Percentiles rank a stretch among this genome's conserved stretches.
These are phyloP conservation scores for Elaphomyces granulatus DNA, from an alignment of 495 filamentous ascomycete species.

Conservation along the genomic window DNA sequence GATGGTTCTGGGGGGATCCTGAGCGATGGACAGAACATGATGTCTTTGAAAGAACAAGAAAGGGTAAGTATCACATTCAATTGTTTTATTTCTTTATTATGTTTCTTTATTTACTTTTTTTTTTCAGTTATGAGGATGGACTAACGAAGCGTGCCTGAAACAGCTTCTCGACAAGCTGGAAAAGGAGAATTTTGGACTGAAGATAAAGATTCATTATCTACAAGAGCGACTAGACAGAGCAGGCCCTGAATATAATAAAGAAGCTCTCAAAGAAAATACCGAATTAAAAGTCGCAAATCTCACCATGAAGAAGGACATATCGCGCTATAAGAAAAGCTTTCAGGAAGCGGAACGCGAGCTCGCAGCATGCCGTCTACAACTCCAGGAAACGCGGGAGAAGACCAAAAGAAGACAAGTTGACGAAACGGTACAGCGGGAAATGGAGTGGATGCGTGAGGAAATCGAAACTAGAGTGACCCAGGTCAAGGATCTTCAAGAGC, in stretches of 20 bases:
- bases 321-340: constrained; percentile 67
- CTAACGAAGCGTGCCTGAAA: too few relatives aligned
- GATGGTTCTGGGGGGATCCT: constrained; percentile 45
- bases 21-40: constrained; percentile 60
- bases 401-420: constrained; percentile 59
- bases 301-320: constrained; percentile 74
- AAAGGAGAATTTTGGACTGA: constrained; percentile 90
- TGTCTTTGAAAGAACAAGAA: constrained; percentile 88
- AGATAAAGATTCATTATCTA: constrained; percentile 92
- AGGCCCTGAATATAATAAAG: constrained; percentile 75
- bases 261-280: constrained; percentile 82
- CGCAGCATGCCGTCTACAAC: constrained; percentile 60
- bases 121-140: too few relatives aligned
- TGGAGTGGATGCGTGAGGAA: constrained; percentile 44
- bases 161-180: constrained; percentile 84
- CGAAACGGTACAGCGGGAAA: constrained; percentile 44
- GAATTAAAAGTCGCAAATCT: constrained; percentile 84
- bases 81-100: too few relatives aligned
- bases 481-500: constrained; percentile 31
- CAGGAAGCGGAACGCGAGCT: constrained; percentile 65
- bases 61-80: constrained; percentile 49
- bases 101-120: too few relatives aligned
- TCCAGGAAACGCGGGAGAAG: constrained; percentile 65
- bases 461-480: constrained; percentile 41
- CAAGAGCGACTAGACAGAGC: constrained; percentile 74